A percentile compares a stretch with the other conserved stretches of the same genome.
Conservation (phyloP, 441 rosid species). For the Corymbia citriodora region DNA sequence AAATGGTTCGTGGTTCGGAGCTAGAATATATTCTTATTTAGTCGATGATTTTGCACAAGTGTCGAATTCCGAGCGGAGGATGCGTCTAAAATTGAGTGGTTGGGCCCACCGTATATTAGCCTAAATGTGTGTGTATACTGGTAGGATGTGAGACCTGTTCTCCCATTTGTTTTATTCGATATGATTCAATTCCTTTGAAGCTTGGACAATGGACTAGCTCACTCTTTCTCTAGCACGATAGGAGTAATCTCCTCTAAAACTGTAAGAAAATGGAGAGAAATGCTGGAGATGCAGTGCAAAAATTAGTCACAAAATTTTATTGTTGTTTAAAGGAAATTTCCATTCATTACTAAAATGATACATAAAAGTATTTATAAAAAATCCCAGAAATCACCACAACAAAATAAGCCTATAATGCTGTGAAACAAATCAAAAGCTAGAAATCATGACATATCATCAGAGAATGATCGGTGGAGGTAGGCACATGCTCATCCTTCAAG, state of each 20-base stretch:
- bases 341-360: neutral
- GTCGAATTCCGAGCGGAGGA: neutral
- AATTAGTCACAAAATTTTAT: no score
- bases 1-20: neutral
- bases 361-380: no score
- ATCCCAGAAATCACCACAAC: neutral
- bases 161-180: neutral
- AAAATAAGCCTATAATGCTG: neutral
- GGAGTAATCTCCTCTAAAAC: neutral
- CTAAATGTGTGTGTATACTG: neutral
- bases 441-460: no score
- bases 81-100: neutral
- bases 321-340: no score
- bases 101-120: neutral
- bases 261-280: neutral
- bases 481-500: neutral
- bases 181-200: neutral
- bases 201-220: neutral
- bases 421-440: neutral
- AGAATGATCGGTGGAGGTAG: neutral
- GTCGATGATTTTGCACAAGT: neutral
- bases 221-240: neutral
- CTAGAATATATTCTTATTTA: neutral
- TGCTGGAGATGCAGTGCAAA: neutral
- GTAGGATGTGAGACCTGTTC: no score